phyloP scores from a whole-genome alignment of 306 rosid species.

The Trifolium dubium region DNA sequence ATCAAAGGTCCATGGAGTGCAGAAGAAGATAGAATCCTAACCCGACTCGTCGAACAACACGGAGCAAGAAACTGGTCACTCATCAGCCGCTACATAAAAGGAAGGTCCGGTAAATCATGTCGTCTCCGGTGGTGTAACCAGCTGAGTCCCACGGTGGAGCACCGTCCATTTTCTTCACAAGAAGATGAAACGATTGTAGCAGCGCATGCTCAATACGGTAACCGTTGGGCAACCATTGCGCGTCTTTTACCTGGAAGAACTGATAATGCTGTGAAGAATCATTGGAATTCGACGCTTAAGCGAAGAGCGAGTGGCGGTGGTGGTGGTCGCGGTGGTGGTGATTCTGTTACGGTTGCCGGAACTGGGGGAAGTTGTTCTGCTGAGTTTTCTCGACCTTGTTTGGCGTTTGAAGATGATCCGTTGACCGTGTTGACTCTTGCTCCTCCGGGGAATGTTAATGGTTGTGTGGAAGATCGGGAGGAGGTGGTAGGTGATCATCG shows the following conservation, averaged over 20 bases:
- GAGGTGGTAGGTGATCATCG: slow-evolving; percentile 20
- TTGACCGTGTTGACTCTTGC: slow-evolving; percentile 92
- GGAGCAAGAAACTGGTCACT: slow-evolving; percentile 93
- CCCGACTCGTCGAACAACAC: slow-evolving; percentile 74
- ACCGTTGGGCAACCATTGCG: slow-evolving; percentile 98
- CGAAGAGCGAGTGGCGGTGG: slow-evolving; percentile 48
- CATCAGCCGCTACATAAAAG: slow-evolving; percentile 80
- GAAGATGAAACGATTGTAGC: slow-evolving; percentile 83
- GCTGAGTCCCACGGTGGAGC: slow-evolving; percentile 86
- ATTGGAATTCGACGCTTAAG: slow-evolving; percentile 97
- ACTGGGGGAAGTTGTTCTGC: neutral
- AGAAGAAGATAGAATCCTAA: slow-evolving; percentile 82
- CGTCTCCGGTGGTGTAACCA: slow-evolving; percentile 97
- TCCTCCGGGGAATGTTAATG: slow-evolving; percentile 64
- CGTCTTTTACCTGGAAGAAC: slow-evolving; percentile 89
- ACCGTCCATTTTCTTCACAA: slow-evolving; percentile 74
- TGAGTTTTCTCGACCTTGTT: too few species aligned
- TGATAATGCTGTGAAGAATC: slow-evolving; percentile 93
- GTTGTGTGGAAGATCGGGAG: neutral
- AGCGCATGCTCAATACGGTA: slow-evolving; percentile 78
- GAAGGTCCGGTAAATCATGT: slow-evolving; percentile 94
- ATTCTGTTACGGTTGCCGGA: slow-evolving; percentile 5
- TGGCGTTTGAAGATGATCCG: slow-evolving; percentile 58
- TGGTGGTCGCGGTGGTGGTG: neutral
- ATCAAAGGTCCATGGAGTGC: slow-evolving; percentile 99